Conservation (phyloP, 257 asterid species). For the Solanum chiquidenum region DNA sequence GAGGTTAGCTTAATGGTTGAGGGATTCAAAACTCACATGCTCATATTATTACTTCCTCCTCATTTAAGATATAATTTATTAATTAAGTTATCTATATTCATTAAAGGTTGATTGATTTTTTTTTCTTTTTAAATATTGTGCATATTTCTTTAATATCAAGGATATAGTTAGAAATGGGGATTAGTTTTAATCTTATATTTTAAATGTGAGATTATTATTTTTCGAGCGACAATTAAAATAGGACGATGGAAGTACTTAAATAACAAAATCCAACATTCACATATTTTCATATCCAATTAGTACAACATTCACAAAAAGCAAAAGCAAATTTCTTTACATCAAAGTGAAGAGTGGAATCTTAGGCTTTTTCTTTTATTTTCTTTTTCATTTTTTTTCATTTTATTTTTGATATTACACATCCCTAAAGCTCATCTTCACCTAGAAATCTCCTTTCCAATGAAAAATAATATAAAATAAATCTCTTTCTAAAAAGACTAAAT, state of each 20-base stretch:
- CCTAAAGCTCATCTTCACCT: neutral
- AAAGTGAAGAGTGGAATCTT: conserved; percentile 28
- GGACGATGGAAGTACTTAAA: neutral
- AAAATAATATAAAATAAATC: neutral
- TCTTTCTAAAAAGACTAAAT: conserved; percentile 4
- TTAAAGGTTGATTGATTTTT: too few species aligned
- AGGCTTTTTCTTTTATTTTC: neutral
- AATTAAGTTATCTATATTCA: too few species aligned
- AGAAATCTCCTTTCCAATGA: neutral
- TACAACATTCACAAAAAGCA: conserved; percentile 15
- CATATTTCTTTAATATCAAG: neutral
- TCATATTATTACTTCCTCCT: too few species aligned
- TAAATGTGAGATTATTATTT: too few species aligned
- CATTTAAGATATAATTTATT: too few species aligned
- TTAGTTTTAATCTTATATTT: neutral
- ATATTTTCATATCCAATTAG: neutral
- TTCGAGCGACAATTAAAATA: neutral
- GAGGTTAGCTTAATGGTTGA: neutral
- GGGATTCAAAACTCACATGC: neutral
- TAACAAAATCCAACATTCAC: neutral
- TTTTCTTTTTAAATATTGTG: too few species aligned
- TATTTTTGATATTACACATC: neutral
- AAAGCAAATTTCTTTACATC: conserved; percentile 18
- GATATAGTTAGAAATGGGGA: neutral
- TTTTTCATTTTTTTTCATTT: neutral